phyloP scores from a whole-genome alignment of 73 alveolate species.

The Paramecium caudatum region DNA sequence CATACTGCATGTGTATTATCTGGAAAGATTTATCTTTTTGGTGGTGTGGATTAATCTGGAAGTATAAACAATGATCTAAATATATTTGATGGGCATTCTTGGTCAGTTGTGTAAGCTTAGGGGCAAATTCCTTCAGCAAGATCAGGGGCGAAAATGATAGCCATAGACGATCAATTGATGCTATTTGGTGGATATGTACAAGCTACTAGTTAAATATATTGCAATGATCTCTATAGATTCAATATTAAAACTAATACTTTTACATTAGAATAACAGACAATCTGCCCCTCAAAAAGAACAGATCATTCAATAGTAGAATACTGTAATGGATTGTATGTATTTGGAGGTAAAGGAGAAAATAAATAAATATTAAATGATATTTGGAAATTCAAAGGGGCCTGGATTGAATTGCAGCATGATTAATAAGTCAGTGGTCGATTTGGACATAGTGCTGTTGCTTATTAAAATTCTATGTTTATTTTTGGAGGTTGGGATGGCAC shows the following conservation, averaged over 20 bases:
- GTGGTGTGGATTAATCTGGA: slow-evolving; percentile 87
- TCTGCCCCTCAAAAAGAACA: slow-evolving; percentile 75
- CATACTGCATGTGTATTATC: slow-evolving; percentile 79
- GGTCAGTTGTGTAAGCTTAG: slow-evolving; percentile 64
- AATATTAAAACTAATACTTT: slow-evolving; percentile 68
- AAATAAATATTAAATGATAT: slow-evolving; percentile 34
- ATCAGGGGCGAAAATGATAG: slow-evolving; percentile 83
- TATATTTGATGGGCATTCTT: slow-evolving; percentile 64
- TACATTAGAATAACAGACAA: slow-evolving; percentile 70
- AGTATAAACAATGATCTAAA: slow-evolving; percentile 78
- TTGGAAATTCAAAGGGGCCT: slow-evolving; percentile 8
- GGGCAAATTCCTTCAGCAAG: slow-evolving; percentile 81
- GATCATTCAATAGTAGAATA: slow-evolving; percentile 80
- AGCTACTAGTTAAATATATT: slow-evolving; percentile 90
- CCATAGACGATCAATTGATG: slow-evolving; percentile 71
- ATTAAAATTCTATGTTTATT: slow-evolving; percentile 84
- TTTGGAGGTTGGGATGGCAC: slow-evolving; percentile 98
- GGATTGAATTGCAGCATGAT: slow-evolving; percentile 32
- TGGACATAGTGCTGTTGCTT: slow-evolving; percentile 93
- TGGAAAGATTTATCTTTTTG: slow-evolving; percentile 82
- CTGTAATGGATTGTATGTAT: slow-evolving; percentile 68
- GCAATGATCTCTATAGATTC: slow-evolving; percentile 87
- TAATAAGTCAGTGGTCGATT: slow-evolving; percentile 84
- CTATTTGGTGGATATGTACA: slow-evolving; percentile 88
- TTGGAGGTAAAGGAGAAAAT: slow-evolving; percentile 85